Evolutionary conservation across 208 protist genomes (phyloP), one percentile per base, ranked within the genome.

Genomic region (Phytomonas serpens): DNA sequence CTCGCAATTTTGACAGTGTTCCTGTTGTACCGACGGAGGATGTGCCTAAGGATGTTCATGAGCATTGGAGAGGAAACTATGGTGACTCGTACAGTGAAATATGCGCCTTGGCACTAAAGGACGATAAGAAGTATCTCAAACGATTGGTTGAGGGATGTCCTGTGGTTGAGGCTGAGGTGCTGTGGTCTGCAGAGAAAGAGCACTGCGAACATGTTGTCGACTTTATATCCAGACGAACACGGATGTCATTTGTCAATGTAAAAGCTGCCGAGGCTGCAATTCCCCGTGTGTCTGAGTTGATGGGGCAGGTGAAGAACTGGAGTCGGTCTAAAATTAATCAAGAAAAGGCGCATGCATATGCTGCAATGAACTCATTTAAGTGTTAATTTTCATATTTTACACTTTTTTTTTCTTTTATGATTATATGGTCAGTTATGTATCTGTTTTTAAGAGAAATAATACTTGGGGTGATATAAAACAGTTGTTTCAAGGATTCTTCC

Each of bases 171-270:
- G 92, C 92, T 4, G 94, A 98, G 76, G 92, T 98, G 31, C 36
- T 95, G 2, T 96, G 90, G 72, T 72, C 87, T 0, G 82, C 75
- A 36, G 67, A 78, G 29, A 75, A 86, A 36, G 95, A 98, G 79
- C 92, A 97, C 80, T 97, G 94, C 42, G 79, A 90, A 69, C 90
- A 85, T 64, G 89, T 94, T 10, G 82, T 80, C 37, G 97, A 98
- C 79, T 94, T 98, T 68, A 67, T 98, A 52, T 86, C 92, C 9
- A 92, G 93, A 64, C 92, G 97, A 65, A 97, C 90, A 4, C 93
- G 95, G 33, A 74, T 98, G 64, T 84, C 93, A 10, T 98, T 98
- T 68, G 75, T 98, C 14, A 85, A 98, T 74, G 75, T 74, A 34
- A 76, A 81, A 0, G 75, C 79, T 36, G 90, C 97, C 2, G 80